Conservation (phyloP, 257 asterid species). For the Anisodus acutangulus region DNA sequence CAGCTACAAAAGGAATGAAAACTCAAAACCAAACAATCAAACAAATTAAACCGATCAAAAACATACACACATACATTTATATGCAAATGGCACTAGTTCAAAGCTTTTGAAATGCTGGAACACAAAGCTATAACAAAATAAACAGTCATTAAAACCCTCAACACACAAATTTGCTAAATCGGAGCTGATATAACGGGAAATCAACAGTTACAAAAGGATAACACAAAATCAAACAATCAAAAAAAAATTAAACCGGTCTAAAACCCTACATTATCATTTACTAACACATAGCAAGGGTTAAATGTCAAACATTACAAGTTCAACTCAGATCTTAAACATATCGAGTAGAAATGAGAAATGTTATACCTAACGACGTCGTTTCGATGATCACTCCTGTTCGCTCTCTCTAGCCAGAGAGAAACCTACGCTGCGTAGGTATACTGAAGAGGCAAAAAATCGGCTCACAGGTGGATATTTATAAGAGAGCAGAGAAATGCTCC, state of each 20-base stretch:
- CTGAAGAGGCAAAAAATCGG: background rate
- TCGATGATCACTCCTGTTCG: constrained; percentile 14
- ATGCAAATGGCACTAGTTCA: no score
- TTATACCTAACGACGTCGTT: constrained; percentile 28
- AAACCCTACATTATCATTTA: constrained; percentile 30
- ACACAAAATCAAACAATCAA: no score
- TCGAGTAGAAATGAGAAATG: constrained; percentile 12
- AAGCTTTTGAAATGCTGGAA: no score
- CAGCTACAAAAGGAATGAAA: background rate
- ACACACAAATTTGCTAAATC: no score
- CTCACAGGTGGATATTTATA: constrained; percentile 26
- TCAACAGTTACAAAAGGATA: no score
- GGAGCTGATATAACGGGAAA: no score
- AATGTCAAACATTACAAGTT: background rate
- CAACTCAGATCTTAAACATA: constrained; percentile 31
- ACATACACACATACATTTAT: no score
- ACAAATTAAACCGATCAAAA: no score
- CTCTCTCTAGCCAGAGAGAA: constrained; percentile 19
- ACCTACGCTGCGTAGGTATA: constrained; percentile 21
- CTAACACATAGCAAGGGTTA: background rate
- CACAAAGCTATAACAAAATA: no score
- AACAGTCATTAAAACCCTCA: no score
- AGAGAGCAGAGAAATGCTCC: background rate
- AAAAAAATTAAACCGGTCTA: background rate
- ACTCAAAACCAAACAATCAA: background rate